Evolutionary conservation across 2,329 filamentous ascomycete genomes (phyloP), one percentile per base, ranked within the genome.

Genomic region (Fusarium buharicum): DNA sequence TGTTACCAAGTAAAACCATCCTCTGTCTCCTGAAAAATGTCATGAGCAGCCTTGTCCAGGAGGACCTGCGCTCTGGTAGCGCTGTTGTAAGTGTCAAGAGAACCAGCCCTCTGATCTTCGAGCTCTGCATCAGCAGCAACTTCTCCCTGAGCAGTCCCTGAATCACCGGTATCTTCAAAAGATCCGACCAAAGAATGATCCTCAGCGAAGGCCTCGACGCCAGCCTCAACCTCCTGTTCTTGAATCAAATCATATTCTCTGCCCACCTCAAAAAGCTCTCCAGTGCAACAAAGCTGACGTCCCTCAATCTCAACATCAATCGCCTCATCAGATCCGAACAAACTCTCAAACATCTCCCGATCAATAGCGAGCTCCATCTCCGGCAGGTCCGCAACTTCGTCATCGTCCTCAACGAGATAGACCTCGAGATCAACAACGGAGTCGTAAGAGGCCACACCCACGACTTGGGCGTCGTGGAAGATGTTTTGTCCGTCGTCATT

Each of bases 291-390:
- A 1, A 75, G 31, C 4, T 63, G 45, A 8, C 51, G 46, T 4
- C 58, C 70, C 3, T 55, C 52, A 10, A 76, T 55, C 34, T 75
- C 70, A 4, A 76, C 39, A 2, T 75, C 72, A 3, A 75, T 43
- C 3, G 62, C 68, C 0, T 59, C 72, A 0, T 54, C 56, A 5
- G 57, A 34, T 0, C 62, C 63, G 24, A 67, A 70, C n/a, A 69
- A 59, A 11, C 58, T 40, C 43, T 72, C 70, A 13, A 67, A 76
- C 0, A 47, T 60, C 2, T 70, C 66, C 6, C 66, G 46, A 9
- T 76, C 73, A 4, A 77, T 45, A 1, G 64, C 63, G 14, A 76
- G 40, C 46, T 76, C 74, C 30, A 70, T 52, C 44, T 73, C 70
- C 0, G 72, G 74, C 11, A 77, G 43, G 13, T 68, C 50, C 0